Evolutionary conservation across 441 rosid species (phyloP), one percentile per base, ranked within the genome.

Genomic region (Geranium incanum): DNA sequence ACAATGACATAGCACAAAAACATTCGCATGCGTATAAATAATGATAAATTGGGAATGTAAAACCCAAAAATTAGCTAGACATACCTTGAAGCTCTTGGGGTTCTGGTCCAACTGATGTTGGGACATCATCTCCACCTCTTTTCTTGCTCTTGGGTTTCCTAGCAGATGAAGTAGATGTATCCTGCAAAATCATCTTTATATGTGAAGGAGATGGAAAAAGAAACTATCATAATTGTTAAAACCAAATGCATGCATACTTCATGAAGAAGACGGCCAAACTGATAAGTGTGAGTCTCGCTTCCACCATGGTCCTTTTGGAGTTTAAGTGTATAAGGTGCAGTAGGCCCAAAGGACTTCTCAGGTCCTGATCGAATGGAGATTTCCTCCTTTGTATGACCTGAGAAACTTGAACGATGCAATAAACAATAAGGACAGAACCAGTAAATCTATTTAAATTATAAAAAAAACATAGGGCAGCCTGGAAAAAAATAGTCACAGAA

Each of bases 51-150:
- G 37, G 66, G 43, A 33, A 64, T 39, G 5, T n/a, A 62, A 60
- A 45, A 52, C 48, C 5, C 39, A 72, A 23, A 45, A 69, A 75
- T 19, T 72, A 76, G 71, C 68, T 21, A 81, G 63, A 66, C 74
- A 55, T 76, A 93, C 98, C 98, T 89, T 86, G 96, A 79, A 85
- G 83, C 80, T 87, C 88, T 21, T 80, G 37, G 62, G 92, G 83
- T 81, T 91, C 89, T 50, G 84, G 88, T 74, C 79, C 93, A 80
- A 79, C 81, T 57, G 75, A 71, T 48, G 81, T 73, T 37, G 80
- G 71, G 72, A 72, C 55, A 48, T 83, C 88, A 67, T 80, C 80
- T 41, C 70, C 81, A 60, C 79, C 85, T 84, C 87, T 92, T 78
- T 88, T 92, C 88, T 86, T 92, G 59, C 73, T 81, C 84, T 86